Evolutionary conservation across 495 filamentous ascomycete genomes (phyloP).

Genomic region (Bombardia bombarda): DNA sequence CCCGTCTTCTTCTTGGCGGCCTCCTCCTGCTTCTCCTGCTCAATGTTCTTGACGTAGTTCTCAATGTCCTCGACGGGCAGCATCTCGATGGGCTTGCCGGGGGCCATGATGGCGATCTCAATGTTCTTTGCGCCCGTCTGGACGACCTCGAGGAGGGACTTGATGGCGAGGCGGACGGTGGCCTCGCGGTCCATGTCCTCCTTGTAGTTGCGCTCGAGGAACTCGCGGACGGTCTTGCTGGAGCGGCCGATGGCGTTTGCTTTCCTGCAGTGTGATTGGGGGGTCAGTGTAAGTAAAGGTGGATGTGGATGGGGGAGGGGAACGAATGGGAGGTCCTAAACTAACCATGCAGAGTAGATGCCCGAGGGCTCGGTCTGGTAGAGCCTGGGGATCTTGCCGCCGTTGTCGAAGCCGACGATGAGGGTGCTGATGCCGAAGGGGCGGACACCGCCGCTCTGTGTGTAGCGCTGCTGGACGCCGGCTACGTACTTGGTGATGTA

Average conservation of each 20-base stretch:
- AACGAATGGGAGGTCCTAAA: too few species aligned
- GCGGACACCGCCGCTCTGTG: conserved; percentile 92
- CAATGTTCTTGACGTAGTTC: conserved; percentile 93
- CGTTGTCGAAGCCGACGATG: conserved; percentile 93
- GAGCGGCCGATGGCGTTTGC: conserved; percentile 97
- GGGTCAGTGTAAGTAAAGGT: not conserved
- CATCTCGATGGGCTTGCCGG: conserved; percentile 90
- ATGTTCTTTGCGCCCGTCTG: conserved; percentile 99
- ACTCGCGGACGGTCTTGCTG: conserved; percentile 97
- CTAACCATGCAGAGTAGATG: conserved; percentile 96
- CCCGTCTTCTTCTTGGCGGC: conserved; percentile 92
- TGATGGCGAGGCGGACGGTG: conserved; percentile 95
- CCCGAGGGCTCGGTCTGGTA: conserved; percentile 98
- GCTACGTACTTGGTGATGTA: conserved; percentile 99
- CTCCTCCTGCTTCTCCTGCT: conserved; percentile 98
- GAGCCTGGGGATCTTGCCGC: conserved; percentile 72
- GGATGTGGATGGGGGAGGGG: not conserved
- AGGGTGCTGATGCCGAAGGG: conserved; percentile 97
- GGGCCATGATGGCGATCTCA: conserved; percentile 96
- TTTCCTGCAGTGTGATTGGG: conserved; percentile 56
- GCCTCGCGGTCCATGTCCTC: conserved; percentile 91
- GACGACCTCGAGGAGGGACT: conserved; percentile 94
- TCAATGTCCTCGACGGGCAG: conserved; percentile 92
- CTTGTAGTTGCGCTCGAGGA: conserved; percentile 96
- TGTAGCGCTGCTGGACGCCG: conserved; percentile 96